Evolutionary conservation across 495 filamentous ascomycete genomes (phyloP), one percentile per base, ranked within the genome.

Genomic region (Penicillium angulare): DNA sequence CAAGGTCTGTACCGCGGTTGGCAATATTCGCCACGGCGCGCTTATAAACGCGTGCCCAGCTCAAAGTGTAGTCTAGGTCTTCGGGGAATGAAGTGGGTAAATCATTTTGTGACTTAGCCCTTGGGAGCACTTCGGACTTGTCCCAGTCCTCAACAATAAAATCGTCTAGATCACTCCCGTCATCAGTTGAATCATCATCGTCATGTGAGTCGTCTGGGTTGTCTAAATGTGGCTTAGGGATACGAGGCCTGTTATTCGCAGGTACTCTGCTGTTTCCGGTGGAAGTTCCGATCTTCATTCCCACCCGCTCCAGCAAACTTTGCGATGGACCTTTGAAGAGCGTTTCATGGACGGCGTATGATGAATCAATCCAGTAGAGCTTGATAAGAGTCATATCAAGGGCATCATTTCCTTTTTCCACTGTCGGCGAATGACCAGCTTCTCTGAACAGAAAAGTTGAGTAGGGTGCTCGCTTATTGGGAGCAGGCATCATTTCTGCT

Each of bases 71-170:
- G 8, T 31, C 24, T 15, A 49, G 17, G 10, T 31, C 47, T 29
- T 26, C 36, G n/a, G 18, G 20, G 18, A 16, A 17, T 27, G 7
- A 12, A 18, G 8, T 35, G 10, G 33, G n/a, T 15, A 4, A 18
- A 13, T 5, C 20, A 13, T 13, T 7, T 17, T 16, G 12, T 9
- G 31, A 15, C 12, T 7, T 26, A 7, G 7, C 27, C 3, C 20
- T n/a, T 17, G 39, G 49, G 31, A 34, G 29, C 18, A 26, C 41
- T 16, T 50, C 52, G 27, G 64, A 64, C 41, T 71, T 69, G 35
- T 71, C 66, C 67, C 61, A 64, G 40, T 73, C 72, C 48, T 72
- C 61, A 20, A 72, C 66, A 13, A 75, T 52, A 26, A 73, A 75
- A 22, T 69, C 42, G 31, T 65, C 53, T n/a, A n/a, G n/a, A n/a